phyloP scores from a whole-genome alignment of 805 yeast species.

The Teunomyces kruisii region DNA sequence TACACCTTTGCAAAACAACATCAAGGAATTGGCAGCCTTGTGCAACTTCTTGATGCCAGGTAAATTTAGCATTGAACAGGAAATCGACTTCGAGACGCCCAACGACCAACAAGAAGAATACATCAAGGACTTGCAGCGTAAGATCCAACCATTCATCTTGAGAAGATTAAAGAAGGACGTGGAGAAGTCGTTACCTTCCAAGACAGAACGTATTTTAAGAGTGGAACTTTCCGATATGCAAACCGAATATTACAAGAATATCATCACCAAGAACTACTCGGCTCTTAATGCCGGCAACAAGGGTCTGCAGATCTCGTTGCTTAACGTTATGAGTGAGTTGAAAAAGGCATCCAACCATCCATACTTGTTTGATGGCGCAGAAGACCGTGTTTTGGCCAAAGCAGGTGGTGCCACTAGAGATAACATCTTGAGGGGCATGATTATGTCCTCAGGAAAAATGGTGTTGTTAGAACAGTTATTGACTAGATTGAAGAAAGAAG shows the following conservation, averaged over 20 bases:
- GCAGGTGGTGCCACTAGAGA: constrained; percentile 69
- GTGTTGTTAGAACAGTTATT: constrained; percentile 88
- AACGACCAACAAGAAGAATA: constrained; percentile 84
- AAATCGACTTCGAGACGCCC: constrained; percentile 90
- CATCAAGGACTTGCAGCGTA: constrained; percentile 78
- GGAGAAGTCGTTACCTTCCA: constrained; percentile 93
- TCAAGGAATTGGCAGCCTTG: constrained; percentile 91
- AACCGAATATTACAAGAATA: constrained; percentile 92
- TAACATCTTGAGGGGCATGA: constrained; percentile 80
- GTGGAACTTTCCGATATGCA: constrained; percentile 95
- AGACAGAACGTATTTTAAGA: constrained; percentile 90
- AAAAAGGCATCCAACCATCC: constrained; percentile 98
- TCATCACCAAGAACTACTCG: constrained; percentile 85
- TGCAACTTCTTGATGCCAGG: constrained; percentile 97
- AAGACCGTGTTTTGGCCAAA: constrained; percentile 70
- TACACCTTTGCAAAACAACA: constrained; percentile 95
- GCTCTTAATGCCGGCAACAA: constrained; percentile 86
- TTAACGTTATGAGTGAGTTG: constrained; percentile 92
- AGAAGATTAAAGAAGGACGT: constrained; percentile 96
- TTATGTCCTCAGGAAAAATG: constrained; percentile 99
- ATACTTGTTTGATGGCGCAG: constrained; percentile 90
- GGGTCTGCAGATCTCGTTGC: constrained; percentile 77
- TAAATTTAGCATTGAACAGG: constrained; percentile 82
- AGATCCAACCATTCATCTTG: constrained; percentile 87
- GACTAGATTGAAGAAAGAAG: constrained; percentile 83